Evolutionary conservation across 805 yeast genomes (phyloP).

Genomic region (Kazachstania bromeliacearum): DNA sequence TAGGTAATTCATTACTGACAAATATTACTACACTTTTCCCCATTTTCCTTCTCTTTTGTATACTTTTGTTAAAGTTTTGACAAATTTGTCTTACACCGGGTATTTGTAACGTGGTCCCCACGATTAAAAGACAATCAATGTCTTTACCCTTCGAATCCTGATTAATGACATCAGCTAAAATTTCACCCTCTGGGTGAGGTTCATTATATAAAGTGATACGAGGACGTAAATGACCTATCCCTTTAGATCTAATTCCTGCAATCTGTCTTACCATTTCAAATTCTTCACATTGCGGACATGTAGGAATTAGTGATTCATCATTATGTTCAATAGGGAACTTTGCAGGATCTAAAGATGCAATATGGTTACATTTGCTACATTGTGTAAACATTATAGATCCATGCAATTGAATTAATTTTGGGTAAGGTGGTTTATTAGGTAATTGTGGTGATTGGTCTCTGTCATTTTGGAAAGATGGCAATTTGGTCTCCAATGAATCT

Average conservation of each 20-base stretch:
- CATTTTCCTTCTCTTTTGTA: conserved; percentile 34
- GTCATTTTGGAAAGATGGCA: conserved; percentile 38
- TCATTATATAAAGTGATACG: conserved; percentile 65
- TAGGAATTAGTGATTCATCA: conserved; percentile 30
- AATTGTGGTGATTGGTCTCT: conserved; percentile 36
- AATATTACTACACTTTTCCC: conserved; percentile 51
- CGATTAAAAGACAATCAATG: conserved; percentile 73
- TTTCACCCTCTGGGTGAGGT: conserved; percentile 78
- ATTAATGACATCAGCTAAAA: conserved; percentile 67
- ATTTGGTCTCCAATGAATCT: conserved; percentile 64
- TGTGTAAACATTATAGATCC: conserved; percentile 67
- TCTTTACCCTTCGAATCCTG: conserved; percentile 45
- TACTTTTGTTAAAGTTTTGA: conserved; percentile 48
- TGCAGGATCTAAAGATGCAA: conserved; percentile 42
- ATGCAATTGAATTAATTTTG: conserved; percentile 69
- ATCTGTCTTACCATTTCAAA: conserved; percentile 44
- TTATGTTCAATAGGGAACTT: conserved; percentile 31
- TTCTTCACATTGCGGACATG: conserved; percentile 60
- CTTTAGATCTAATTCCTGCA: conserved; percentile 60
- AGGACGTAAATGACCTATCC: conserved; percentile 52
- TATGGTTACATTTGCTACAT: conserved; percentile 67
- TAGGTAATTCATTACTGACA: conserved; percentile 50
- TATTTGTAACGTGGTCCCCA: conserved; percentile 78
- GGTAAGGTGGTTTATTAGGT: conserved; percentile 32
- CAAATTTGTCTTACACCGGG: conserved; percentile 61